A percentile compares a stretch with the other conserved stretches of the same genome.
Evolutionary conservation across 2,329 filamentous ascomycete genomes (phyloP).

Genomic region (Aspergillus awamori): DNA sequence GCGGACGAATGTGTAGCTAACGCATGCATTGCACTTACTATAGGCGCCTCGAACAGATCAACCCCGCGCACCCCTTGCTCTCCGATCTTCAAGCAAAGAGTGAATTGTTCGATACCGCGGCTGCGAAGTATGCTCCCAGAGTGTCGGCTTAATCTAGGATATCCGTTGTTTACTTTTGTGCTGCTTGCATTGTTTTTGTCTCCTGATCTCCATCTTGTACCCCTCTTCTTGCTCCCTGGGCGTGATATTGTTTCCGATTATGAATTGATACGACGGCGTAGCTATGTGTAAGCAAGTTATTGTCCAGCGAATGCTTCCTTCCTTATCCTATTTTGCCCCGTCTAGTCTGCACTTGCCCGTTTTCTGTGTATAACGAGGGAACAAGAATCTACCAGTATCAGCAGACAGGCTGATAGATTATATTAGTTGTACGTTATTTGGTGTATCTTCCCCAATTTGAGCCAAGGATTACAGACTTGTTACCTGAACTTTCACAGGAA

Average conservation of each 20-base stretch:
- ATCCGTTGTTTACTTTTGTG: neutral
- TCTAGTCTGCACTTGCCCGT: neutral
- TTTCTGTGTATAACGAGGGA: too few species aligned
- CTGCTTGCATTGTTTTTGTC: neutral
- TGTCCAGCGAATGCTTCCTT: constrained; percentile 12
- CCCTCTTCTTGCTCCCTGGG: constrained; percentile 16
- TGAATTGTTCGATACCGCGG: constrained; percentile 81
- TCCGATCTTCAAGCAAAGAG: constrained; percentile 81
- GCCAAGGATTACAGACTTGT: too few species aligned
- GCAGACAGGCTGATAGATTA: too few species aligned
- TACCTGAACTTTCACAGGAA: too few species aligned
- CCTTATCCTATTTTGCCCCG: too few species aligned
- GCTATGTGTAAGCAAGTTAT: constrained; percentile 19
- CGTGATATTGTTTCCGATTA: constrained; percentile 20
- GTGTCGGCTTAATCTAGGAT: constrained; percentile 49
- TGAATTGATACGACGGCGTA: constrained; percentile 26
- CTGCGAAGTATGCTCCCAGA: constrained; percentile 83
- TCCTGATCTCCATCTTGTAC: constrained; percentile 12
- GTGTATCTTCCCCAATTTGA: too few species aligned
- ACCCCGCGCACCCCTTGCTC: constrained; percentile 71
- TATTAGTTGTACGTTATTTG: too few species aligned
- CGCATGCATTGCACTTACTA: neutral
- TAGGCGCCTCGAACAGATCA: constrained; percentile 52
- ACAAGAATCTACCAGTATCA: too few species aligned
- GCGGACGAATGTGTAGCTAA: neutral